Conservation (phyloP, 257 asterid species). For the Nyctanthes arbortristis region DNA sequence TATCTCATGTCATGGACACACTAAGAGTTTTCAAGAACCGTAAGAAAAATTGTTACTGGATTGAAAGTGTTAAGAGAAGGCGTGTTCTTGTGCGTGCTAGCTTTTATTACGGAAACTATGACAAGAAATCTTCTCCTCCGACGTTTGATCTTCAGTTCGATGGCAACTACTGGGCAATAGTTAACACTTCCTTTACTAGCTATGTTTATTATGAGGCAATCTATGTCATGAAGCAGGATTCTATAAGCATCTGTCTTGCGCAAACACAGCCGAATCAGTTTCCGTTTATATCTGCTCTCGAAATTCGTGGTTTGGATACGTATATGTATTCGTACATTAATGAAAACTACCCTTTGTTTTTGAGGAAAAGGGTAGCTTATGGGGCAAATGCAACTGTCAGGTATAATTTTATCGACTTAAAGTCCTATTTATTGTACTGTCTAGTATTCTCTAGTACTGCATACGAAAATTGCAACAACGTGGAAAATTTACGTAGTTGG, state of each 20-base stretch:
- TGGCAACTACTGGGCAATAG: constrained; percentile 53
- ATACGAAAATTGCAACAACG: no score
- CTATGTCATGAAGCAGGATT: constrained; percentile 36
- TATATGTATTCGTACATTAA: constrained; percentile 37
- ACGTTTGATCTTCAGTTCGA: constrained; percentile 52
- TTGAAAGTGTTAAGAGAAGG: constrained; percentile 19
- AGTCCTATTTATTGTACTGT: no score
- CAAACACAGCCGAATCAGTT: constrained; percentile 41
- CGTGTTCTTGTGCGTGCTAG: constrained; percentile 55
- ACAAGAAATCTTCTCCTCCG: constrained; percentile 53
- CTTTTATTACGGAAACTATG: no score
- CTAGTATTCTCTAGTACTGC: no score
- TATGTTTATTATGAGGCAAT: constrained; percentile 37
- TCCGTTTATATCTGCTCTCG: constrained; percentile 63
- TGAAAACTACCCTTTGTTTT: constrained; percentile 32
- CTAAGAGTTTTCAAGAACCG: constrained; percentile 49
- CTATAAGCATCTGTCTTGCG: constrained; percentile 53
- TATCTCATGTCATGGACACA: constrained; percentile 42
- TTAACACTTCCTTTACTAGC: constrained; percentile 23
- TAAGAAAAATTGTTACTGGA: constrained; percentile 46
- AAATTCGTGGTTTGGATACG: constrained; percentile 52
- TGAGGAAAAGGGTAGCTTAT: constrained; percentile 47
- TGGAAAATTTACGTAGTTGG: no score
- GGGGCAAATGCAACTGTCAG: constrained; percentile 54
- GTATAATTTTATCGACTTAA: no score